Evolutionary conservation across 208 protist species (phyloP).

Genomic region (Crithidia sp.): DNA sequence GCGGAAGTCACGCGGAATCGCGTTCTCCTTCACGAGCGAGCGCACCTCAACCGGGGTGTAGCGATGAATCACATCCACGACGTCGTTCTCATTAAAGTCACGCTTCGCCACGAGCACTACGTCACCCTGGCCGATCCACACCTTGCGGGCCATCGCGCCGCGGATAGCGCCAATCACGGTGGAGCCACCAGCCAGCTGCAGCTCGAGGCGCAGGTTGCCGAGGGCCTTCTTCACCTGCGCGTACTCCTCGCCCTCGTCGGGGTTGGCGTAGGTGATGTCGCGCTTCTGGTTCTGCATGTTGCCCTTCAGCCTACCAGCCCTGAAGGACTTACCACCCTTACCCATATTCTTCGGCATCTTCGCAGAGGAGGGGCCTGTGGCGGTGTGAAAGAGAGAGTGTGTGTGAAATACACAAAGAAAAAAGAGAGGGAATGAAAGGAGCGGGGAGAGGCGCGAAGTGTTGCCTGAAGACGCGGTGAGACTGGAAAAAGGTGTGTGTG

Average conservation of each 20-base stretch:
- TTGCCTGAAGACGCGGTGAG: no score
- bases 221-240: conserved; percentile 96
- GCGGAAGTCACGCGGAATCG: conserved; percentile 87
- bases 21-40: conserved; percentile 75
- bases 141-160: conserved; percentile 87
- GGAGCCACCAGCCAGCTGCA: conserved; percentile 77
- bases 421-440: conserved; percentile 3
- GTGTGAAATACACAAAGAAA: conserved; percentile 34
- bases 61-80: conserved; percentile 87
- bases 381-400: conserved; percentile 1
- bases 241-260: conserved; percentile 98
- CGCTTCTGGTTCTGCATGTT: conserved; percentile 96
- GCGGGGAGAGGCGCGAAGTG: not conserved
- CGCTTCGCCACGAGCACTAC: conserved; percentile 84
- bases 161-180: conserved; percentile 84
- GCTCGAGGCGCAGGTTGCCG: conserved; percentile 97
- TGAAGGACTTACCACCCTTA: conserved; percentile 97
- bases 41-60: conserved; percentile 78
- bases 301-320: conserved; percentile 94
- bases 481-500: no score
- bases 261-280: conserved; percentile 94
- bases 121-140: conserved; percentile 80
- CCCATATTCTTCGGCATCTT: conserved; percentile 95
- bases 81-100: conserved; percentile 80
- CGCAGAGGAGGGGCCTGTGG: conserved; percentile 14